These are phyloP conservation scores for Clavaria fumosa DNA, from an alignment of 768 basidiomycete genomes.

Conservation along the genomic window DNA sequence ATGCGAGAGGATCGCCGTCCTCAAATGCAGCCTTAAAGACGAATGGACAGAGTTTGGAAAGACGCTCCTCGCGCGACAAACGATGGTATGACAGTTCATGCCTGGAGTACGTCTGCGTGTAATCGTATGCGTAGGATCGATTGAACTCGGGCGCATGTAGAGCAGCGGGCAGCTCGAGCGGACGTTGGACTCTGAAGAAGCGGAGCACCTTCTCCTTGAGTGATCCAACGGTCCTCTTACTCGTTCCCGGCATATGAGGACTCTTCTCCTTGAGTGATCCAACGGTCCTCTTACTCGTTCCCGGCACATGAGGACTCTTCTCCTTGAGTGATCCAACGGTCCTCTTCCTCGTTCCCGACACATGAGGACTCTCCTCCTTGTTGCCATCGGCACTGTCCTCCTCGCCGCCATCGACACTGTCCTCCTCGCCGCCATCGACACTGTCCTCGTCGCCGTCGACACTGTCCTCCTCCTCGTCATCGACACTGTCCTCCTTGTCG, in stretches of 20 bases:
- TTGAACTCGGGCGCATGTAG: constrained; percentile 57
- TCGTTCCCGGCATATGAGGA: constrained; percentile 15
- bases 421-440: too few species aligned
- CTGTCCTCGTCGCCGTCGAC: too few species aligned
- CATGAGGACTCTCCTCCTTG: constrained; percentile 16
- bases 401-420: too few species aligned
- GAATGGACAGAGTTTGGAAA: constrained; percentile 58
- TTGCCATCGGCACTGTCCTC: too few species aligned
- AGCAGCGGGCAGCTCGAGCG: constrained; percentile 49
- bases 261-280: too few species aligned
- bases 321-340: too few species aligned
- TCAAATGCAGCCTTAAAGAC: constrained; percentile 71
- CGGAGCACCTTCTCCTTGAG: constrained; percentile 35
- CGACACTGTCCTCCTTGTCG: too few species aligned
- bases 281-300: too few species aligned
- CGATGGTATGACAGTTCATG: constrained; percentile 16
- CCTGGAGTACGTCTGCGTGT: constrained; percentile 11
- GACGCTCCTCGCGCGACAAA: constrained; percentile 49
- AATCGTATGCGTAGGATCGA: too few species aligned
- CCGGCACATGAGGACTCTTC: too few species aligned
- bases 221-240: too few species aligned
- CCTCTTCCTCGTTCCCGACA: constrained; percentile 18
- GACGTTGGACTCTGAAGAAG: constrained; percentile 37
- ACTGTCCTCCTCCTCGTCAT: too few species aligned
- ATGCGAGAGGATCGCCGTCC: constrained; percentile 47